Conservation (phyloP, 2,329 filamentous ascomycete genomes). For the Pseudogymnoascus sp. region DNA sequence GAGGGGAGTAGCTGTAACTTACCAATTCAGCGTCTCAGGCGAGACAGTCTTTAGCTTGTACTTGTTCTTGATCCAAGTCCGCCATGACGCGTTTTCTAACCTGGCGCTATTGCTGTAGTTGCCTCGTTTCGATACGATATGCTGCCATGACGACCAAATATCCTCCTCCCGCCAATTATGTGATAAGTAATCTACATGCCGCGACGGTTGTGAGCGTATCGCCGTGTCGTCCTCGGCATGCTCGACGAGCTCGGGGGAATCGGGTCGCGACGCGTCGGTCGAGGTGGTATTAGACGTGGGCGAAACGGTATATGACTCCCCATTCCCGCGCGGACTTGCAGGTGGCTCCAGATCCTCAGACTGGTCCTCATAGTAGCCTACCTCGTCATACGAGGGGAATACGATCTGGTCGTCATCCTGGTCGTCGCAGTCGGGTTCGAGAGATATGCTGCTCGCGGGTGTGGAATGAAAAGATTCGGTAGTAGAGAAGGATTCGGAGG, state of each 20-base stretch:
- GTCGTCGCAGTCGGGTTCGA: conserved; percentile 83
- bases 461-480: conserved; percentile 54
- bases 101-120: conserved; percentile 74
- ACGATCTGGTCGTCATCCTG: conserved; percentile 77
- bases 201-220: conserved; percentile 54
- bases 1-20: conserved; percentile 28
- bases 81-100: conserved; percentile 93
- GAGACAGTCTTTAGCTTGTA: conserved; percentile 80
- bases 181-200: conserved; percentile 90
- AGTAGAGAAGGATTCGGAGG: conserved; percentile 12
- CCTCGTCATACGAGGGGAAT: conserved; percentile 35
- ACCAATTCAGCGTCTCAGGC: conserved; percentile 92
- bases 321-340: conserved; percentile 53
- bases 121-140: conserved; percentile 71
- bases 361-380: conserved; percentile 22
- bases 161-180: conserved; percentile 96
- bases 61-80: conserved; percentile 92
- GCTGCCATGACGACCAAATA: conserved; percentile 95
- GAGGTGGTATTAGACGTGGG: conserved; percentile 54
- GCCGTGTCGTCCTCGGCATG: conserved; percentile 43
- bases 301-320: conserved; percentile 46
- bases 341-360: conserved; percentile 43
- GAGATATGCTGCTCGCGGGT: conserved; percentile 54
- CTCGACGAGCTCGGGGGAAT: conserved; percentile 15
- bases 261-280: conserved; percentile 39